phyloP scores from a whole-genome alignment of 225 moss, liverwort and hornwort species.

The Marchantia paleacea region DNA sequence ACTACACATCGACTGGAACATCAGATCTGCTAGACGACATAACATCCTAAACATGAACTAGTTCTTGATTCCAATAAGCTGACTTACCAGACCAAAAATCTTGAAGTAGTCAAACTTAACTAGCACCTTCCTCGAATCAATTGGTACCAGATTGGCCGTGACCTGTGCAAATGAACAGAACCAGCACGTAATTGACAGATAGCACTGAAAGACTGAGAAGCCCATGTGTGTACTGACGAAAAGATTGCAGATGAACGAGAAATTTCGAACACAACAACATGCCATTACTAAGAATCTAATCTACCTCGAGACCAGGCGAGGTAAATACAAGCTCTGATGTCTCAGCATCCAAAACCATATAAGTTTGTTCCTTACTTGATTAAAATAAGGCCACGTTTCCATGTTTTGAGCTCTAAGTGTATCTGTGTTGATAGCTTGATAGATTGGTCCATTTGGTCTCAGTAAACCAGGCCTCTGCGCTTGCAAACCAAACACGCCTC shows the following conservation, averaged over 20 bases:
- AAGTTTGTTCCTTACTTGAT: conserved; percentile 43
- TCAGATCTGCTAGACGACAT: not conserved
- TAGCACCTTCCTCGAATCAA: conserved; percentile 56
- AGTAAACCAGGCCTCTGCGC: conserved; percentile 60
- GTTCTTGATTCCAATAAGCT: not conserved
- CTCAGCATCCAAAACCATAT: not conserved
- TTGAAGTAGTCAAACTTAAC: conserved; percentile 87
- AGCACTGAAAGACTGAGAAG: not conserved
- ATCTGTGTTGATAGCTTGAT: conserved; percentile 80
- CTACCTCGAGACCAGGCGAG: not conserved
- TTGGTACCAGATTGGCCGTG: conserved; percentile 75
- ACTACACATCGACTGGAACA: too few relatives aligned
- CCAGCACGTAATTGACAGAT: not conserved
- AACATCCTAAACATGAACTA: not conserved
- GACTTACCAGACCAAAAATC: conserved; percentile 76
- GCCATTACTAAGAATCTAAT: not conserved
- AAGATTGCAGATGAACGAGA: not conserved
- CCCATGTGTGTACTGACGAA: too few relatives aligned
- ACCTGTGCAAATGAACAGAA: conserved; percentile 45
- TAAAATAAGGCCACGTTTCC: conserved; percentile 90
- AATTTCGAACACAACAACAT: not conserved
- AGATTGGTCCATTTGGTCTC: conserved; percentile 87
- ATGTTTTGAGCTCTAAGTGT: conserved; percentile 85
- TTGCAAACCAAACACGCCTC: not conserved
- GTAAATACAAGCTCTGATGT: not conserved